Evolutionary conservation across 2,329 filamentous ascomycete genomes (phyloP), one percentile per base, ranked within the genome.

Genomic region (Botryotinia convoluta): DNA sequence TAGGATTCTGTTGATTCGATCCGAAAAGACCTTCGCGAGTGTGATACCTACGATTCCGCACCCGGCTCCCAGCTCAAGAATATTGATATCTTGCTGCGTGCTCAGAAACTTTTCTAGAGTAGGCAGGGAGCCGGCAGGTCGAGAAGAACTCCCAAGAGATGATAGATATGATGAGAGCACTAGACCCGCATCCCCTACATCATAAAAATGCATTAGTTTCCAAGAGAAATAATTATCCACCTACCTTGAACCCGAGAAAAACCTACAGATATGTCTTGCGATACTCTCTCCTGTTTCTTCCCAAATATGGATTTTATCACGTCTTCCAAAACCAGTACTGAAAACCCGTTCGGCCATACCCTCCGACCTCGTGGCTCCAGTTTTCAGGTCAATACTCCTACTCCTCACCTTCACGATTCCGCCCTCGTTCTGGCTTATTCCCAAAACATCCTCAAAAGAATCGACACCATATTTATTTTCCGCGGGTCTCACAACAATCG

Each of bases 221-320:
- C 10, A 29, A 48, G 63, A 62, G 45, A 48, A 73, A 68, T 69
- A n/a, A 67, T 32, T 14, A 69, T 75, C 75, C 77, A 73, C 72
- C 60, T 68, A 69, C 48, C 65, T 68, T 51, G 32, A 45, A 32
- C 12, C 7, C 29, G 74, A 60, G 57, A 59, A 73, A 54, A 73
- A 72, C 78, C 74, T 84, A 91, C 91, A 93, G 67, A 93, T 85
- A 82, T 93, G 91, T 60, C 90, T 84, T 9, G 91, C 91, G 78
- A 93, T 93, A 79, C 89, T 92, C 78, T 93, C 91, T 6, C 91
- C 90, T 0, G 89, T 91, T 78, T 93, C 91, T 79, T 93, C 91
- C 84, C 88, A 90, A 62, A 93, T 87, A 48, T 81, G 81, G 16
- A 81, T 72, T 29, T 74, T 63, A 29, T 44, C 39, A 35, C 51